Conservation (phyloP, 2,329 filamentous ascomycete species). For the Alternaria sp. region DNA sequence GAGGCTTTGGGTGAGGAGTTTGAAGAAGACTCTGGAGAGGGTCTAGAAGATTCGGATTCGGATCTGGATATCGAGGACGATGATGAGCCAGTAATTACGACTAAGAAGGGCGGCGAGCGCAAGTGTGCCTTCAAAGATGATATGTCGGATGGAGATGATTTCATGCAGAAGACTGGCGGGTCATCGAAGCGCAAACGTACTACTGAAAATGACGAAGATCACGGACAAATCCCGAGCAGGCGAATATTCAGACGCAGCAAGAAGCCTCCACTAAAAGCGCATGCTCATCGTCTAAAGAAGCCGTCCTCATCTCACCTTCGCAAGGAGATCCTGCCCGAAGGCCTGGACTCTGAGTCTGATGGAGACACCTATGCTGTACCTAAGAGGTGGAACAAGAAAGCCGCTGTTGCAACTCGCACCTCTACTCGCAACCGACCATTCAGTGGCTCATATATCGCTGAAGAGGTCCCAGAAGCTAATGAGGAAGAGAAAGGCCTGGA, state of each 20-base stretch:
- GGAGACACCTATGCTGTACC: conserved; percentile 13
- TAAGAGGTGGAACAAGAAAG: conserved; percentile 7
- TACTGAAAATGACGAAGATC: neutral
- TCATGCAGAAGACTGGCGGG: neutral
- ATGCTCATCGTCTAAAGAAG: neutral
- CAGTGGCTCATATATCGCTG: conserved; percentile 1
- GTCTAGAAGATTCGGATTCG: neutral
- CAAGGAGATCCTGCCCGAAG: neutral
- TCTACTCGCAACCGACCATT: conserved; percentile 4
- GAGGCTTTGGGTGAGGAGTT: neutral
- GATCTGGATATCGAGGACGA: neutral
- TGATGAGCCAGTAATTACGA: neutral
- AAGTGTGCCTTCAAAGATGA: neutral
- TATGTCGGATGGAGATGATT: neutral
- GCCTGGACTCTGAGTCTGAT: conserved; percentile 15
- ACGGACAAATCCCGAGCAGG: neutral
- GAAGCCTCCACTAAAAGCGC: neutral
- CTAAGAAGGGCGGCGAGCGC: neutral
- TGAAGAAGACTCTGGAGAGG: conserved; percentile 2
- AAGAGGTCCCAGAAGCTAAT: neutral
- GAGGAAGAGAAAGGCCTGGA: conserved; percentile 3
- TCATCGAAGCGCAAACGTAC: conserved; percentile 1
- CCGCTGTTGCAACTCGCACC: neutral
- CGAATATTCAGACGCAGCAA: neutral
- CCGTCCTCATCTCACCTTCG: neutral